Conservation (phyloP, 768 basidiomycete species). For the Lactarius hengduanensis region DNA sequence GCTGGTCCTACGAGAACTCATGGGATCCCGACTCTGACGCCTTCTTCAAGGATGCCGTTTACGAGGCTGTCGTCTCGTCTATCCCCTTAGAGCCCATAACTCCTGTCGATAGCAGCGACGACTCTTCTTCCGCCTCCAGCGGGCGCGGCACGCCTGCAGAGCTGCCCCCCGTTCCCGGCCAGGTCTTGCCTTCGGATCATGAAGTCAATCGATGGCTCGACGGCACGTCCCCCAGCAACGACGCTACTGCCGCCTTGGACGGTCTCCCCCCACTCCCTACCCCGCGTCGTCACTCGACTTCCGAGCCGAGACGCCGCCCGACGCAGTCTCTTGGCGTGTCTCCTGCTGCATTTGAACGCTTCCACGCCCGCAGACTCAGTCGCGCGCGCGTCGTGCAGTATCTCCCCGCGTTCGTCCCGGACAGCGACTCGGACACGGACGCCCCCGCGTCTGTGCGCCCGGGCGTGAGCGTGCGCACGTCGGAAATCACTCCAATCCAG, state of each 20-base stretch:
- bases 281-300: slow-evolving; percentile 23
- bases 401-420: background rate
- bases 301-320: slow-evolving; percentile 14
- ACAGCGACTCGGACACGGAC: slow-evolving; percentile 15
- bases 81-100: slow-evolving; percentile 25
- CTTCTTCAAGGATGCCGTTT: slow-evolving; percentile 30
- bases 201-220: slow-evolving; percentile 22
- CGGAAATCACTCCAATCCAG: slow-evolving; percentile 28
- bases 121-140: slow-evolving; percentile 26
- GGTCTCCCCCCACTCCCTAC: slow-evolving; percentile 8
- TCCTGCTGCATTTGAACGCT: slow-evolving; percentile 17
- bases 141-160: slow-evolving; percentile 26
- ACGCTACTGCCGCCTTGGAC: background rate
- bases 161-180: slow-evolving; percentile 16
- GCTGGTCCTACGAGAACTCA: slow-evolving; percentile 29
- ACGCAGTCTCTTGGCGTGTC: slow-evolving; percentile 6
- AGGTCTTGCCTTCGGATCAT: slow-evolving; percentile 6
- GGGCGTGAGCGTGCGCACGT: slow-evolving; percentile 24
- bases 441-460: slow-evolving; percentile 10
- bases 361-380: slow-evolving; percentile 17
- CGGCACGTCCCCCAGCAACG: background rate
- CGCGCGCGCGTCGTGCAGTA: slow-evolving; percentile 16
- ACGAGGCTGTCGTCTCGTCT: slow-evolving; percentile 24
- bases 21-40: slow-evolving; percentile 31
- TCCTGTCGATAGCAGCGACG: slow-evolving; percentile 21